Evolutionary conservation across 1,284 basidiomycete genomes (phyloP).

Genomic region (Apiotrichum laibachii): DNA sequence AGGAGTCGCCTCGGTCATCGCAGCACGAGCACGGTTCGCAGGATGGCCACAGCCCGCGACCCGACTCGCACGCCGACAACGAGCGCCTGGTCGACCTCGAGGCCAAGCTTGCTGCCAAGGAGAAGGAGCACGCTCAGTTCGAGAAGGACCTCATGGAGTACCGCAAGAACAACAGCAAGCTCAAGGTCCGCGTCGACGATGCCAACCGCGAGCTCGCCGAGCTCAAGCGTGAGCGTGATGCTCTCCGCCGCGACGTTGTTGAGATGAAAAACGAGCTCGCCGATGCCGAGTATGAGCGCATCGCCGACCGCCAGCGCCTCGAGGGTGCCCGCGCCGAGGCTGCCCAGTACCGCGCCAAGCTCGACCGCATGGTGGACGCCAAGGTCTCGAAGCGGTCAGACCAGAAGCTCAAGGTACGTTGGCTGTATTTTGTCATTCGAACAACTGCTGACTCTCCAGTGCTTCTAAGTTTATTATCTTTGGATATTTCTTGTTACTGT

Average conservation of each 20-base stretch:
- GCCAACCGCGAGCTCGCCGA: slow-evolving; percentile 27
- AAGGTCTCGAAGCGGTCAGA: slow-evolving; percentile 42
- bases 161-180: slow-evolving; percentile 35
- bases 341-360: slow-evolving; percentile 34
- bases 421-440: too few species aligned
- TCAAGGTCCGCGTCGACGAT: slow-evolving; percentile 38
- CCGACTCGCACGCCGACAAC: slow-evolving; percentile 16
- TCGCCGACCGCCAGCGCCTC: slow-evolving; percentile 38
- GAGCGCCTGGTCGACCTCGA: slow-evolving; percentile 17
- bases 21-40: slow-evolving; percentile 11
- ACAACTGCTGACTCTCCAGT: slow-evolving; percentile 13
- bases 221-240: slow-evolving; percentile 37
- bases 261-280: slow-evolving; percentile 28
- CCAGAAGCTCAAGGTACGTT: slow-evolving; percentile 43
- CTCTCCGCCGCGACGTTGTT: slow-evolving; percentile 23
- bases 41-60: slow-evolving; percentile 16
- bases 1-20: slow-evolving; percentile 19
- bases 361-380: slow-evolving; percentile 43
- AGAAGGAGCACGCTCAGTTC: slow-evolving; percentile 23
- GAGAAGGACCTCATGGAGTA: slow-evolving; percentile 28
- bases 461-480: slow-evolving; percentile 22
- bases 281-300: slow-evolving; percentile 35
- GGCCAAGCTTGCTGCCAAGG: slow-evolving; percentile 14
- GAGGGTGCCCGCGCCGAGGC: slow-evolving; percentile 39
- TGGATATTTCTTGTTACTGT: slow-evolving; percentile 3